These are phyloP conservation scores for Cladosporium sp. DNA, from an alignment of 2,329 filamentous ascomycete species.

Conservation along the genomic window DNA sequence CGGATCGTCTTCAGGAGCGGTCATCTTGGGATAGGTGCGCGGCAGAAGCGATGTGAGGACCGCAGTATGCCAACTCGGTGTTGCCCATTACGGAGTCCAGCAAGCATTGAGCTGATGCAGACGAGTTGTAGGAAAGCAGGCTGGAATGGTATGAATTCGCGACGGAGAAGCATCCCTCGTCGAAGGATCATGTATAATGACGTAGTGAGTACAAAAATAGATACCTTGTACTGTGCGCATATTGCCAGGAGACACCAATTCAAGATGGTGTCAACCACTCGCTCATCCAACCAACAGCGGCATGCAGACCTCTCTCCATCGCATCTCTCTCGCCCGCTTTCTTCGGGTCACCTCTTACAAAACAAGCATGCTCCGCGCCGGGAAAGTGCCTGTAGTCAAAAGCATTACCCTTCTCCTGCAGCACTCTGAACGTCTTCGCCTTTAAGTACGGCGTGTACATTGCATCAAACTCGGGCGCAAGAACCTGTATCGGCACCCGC, in stretches of 20 bases:
- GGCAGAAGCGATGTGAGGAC: not conserved
- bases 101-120: not conserved
- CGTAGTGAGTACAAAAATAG: not conserved
- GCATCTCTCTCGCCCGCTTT: constrained; percentile 47
- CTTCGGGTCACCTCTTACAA: constrained; percentile 46
- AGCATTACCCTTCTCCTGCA: constrained; percentile 43
- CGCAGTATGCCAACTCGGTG: not conserved
- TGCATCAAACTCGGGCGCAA: constrained; percentile 54
- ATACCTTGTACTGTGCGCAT: not conserved
- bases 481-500: constrained; percentile 53
- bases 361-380: constrained; percentile 51
- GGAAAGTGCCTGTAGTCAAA: constrained; percentile 58
- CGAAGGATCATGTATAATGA: not conserved
- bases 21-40: not conserved
- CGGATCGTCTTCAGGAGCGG: not conserved
- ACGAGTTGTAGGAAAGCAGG: not conserved
- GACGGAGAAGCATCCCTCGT: not conserved
- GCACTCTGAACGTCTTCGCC: constrained; percentile 42
- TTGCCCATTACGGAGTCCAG: not conserved
- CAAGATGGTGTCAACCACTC: not conserved
- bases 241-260: not conserved
- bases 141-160: not conserved
- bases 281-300: constrained; percentile 15
- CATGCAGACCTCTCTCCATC: constrained; percentile 49
- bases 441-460: constrained; percentile 52